These are phyloP conservation scores for Soucietia sequanensis DNA, from an alignment of 805 yeast genomes.

Conservation along the genomic window DNA sequence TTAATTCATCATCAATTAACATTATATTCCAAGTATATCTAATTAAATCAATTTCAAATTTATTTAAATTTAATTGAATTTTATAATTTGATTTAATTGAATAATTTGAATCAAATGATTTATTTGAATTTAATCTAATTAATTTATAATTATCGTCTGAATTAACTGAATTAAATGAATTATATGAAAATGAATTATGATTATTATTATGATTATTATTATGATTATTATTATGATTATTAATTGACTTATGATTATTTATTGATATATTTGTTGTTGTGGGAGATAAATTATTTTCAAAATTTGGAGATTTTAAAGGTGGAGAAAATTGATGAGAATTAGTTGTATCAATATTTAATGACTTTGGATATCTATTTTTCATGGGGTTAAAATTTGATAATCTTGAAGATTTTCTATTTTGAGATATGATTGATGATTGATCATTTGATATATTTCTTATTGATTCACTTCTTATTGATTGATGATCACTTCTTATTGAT, in stretches of 20 bases:
- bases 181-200: too few relatives aligned
- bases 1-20: conserved; percentile 35
- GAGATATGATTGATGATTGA: conserved; percentile 5
- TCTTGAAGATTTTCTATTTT: conserved; percentile 10
- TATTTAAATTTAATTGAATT: conserved; percentile 20
- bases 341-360: not conserved
- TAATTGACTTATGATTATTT: not conserved
- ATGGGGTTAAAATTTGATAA: conserved; percentile 14
- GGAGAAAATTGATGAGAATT: not conserved
- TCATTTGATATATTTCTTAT: too few relatives aligned
- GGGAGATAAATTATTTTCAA: not conserved
- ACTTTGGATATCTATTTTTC: conserved; percentile 4
- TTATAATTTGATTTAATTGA: conserved; percentile 15
- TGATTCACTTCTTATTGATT: too few relatives aligned
- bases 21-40: conserved; percentile 48
- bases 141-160: conserved; percentile 19
- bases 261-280: not conserved
- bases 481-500: not conserved
- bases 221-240: not conserved
- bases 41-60: conserved; percentile 43
- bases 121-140: conserved; percentile 20
- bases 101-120: conserved; percentile 21
- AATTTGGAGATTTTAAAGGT: not conserved
- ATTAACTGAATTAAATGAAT: too few relatives aligned
- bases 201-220: not conserved